These are phyloP conservation scores for Acer saccharum DNA, from an alignment of 345 rosid species.

Conservation along the genomic window DNA sequence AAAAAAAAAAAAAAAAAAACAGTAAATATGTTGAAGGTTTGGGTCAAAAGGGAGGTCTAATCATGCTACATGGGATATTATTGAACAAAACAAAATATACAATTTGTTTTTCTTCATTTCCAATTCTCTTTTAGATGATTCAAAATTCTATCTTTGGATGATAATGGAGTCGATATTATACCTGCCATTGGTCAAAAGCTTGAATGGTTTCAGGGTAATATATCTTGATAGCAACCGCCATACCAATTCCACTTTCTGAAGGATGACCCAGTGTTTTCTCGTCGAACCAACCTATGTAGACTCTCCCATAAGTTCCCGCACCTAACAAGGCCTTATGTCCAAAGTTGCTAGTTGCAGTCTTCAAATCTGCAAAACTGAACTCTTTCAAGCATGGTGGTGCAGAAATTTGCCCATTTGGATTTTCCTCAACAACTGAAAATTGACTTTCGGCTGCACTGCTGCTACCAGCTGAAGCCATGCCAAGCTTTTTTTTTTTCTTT, in stretches of 20 bases:
- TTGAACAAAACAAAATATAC: no score
- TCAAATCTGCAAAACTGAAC: constrained; percentile 42
- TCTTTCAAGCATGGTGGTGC: background rate
- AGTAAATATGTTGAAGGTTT: no score
- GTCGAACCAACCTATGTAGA: constrained; percentile 84
- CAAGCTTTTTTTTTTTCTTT: no score
- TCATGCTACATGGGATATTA: no score
- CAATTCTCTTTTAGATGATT: no score
- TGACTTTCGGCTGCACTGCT: constrained; percentile 50
- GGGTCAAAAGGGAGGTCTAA: no score
- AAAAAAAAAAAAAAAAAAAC: no score
- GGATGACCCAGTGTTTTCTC: constrained; percentile 54
- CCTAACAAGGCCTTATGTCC: constrained; percentile 69
- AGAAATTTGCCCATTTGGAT: background rate
- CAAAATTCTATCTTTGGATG: background rate
- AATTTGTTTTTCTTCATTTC: background rate
- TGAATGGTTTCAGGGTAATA: background rate
- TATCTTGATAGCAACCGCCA: constrained; percentile 68
- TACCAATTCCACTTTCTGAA: constrained; percentile 56
- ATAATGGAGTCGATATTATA: constrained; percentile 13
- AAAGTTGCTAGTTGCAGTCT: constrained; percentile 62
- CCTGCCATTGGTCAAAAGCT: constrained; percentile 73
- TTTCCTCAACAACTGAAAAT: constrained; percentile 4
- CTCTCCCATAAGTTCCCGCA: constrained; percentile 79
- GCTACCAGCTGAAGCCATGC: background rate